Conservation (phyloP, 179 eudicot species). For the Patellifolia procumbens region DNA sequence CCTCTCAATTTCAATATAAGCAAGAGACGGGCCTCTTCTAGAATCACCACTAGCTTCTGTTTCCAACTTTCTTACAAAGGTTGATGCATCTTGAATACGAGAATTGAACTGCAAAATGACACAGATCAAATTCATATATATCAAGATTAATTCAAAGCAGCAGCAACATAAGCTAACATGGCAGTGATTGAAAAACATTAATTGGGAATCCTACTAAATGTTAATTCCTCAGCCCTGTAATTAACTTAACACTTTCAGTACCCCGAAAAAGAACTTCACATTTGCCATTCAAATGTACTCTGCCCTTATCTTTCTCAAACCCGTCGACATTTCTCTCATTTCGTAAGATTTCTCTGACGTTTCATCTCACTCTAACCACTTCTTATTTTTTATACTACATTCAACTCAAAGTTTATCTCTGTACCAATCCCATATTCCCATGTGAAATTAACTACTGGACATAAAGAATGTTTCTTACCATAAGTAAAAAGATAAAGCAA, state of each 20-base stretch:
- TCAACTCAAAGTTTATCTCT: neutral
- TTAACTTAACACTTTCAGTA: neutral
- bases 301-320: neutral
- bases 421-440: neutral
- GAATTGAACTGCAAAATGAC: slow-evolving; percentile 66
- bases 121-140: slow-evolving; percentile 5
- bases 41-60: slow-evolving; percentile 47
- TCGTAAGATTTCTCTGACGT: neutral
- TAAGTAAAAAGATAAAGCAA: neutral
- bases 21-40: slow-evolving; percentile 79
- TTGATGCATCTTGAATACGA: slow-evolving; percentile 64
- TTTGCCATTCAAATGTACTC: neutral
- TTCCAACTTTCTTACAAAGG: slow-evolving; percentile 60
- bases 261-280: neutral
- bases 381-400: neutral
- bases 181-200: neutral
- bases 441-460: neutral
- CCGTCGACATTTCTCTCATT: neutral
- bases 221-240: neutral
- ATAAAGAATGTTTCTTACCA: neutral
- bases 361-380: neutral
- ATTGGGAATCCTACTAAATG: neutral
- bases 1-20: slow-evolving; percentile 81
- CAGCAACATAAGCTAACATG: neutral
- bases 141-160: slow-evolving; percentile 1